Evolutionary conservation across 1,139 yeast species (phyloP).

Genomic region (Entelexis paramagnoliae): DNA sequence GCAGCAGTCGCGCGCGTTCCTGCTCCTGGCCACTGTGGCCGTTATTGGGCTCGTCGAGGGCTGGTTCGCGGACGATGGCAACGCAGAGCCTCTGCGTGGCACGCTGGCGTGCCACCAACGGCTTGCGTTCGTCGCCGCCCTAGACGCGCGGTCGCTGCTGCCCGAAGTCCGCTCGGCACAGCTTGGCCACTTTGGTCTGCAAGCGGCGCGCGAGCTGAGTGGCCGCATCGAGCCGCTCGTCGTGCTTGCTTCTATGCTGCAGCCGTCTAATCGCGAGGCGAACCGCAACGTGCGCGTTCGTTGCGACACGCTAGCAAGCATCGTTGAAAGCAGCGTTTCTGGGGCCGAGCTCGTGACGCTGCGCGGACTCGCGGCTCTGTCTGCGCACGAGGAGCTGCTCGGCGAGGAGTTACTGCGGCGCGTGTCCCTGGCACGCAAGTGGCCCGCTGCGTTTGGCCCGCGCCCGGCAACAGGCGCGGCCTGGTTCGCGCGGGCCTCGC

Average conservation of each 20-base stretch:
- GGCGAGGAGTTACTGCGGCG: constrained; percentile 16
- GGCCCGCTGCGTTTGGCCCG: constrained; percentile 4
- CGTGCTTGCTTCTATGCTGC: constrained; percentile 4
- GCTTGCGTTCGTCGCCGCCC: constrained; percentile 8
- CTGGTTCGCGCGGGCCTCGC: constrained; percentile 15
- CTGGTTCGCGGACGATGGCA: constrained; percentile 11
- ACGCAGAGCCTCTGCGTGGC: constrained; percentile 6
- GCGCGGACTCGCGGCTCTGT: constrained; percentile 12
- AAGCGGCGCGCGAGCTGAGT: constrained; percentile 9
- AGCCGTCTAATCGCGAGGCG: not conserved
- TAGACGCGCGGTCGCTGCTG: constrained; percentile 11
- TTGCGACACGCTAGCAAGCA: constrained; percentile 1
- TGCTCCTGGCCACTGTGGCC: constrained; percentile 10
- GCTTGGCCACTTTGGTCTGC: constrained; percentile 13
- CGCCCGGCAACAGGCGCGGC: constrained; percentile 9
- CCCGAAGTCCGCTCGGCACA: constrained; percentile 7
- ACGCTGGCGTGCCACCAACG: constrained; percentile 14
- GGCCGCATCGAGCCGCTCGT: not conserved
- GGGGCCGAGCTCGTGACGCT: constrained; percentile 7
- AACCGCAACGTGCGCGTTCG: not conserved
- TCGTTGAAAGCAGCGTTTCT: constrained; percentile 3
- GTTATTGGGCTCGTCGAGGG: constrained; percentile 23
- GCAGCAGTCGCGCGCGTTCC: constrained; percentile 10
- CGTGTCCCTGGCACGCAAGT: constrained; percentile 18
- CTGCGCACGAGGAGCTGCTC: constrained; percentile 5